These are phyloP conservation scores for Tolypocladium pustulatum DNA, from an alignment of 2,329 filamentous ascomycete species.

Conservation along the genomic window DNA sequence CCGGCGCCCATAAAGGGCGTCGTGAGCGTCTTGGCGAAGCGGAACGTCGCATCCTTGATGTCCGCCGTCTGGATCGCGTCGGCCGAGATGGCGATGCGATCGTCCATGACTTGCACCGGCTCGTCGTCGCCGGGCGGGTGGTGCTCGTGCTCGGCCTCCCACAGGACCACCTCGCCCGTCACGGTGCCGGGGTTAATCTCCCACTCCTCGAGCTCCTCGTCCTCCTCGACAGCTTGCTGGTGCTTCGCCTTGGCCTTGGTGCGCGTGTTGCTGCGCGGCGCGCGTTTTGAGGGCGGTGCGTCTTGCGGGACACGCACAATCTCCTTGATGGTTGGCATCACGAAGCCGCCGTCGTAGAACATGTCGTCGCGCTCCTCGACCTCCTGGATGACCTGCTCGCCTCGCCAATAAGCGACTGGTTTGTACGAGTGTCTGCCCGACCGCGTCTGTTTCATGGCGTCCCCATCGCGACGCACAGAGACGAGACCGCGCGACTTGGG, in stretches of 20 bases:
- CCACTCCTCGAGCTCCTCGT: conserved; percentile 56
- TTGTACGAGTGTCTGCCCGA: conserved; percentile 70
- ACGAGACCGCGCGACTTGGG: conserved; percentile 45
- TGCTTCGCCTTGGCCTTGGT: conserved; percentile 19
- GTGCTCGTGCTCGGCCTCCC: conserved; percentile 47
- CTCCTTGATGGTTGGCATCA: conserved; percentile 63
- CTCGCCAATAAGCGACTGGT: conserved; percentile 78
- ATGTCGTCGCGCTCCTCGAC: conserved; percentile 43
- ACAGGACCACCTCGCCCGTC: conserved; percentile 51
- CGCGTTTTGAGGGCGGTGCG: conserved; percentile 20
- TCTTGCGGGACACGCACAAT: conserved; percentile 62
- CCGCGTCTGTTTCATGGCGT: conserved; percentile 50
- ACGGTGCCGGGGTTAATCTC: conserved; percentile 57
- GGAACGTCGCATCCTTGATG: conserved; percentile 61
- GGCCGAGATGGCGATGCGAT: conserved; percentile 46
- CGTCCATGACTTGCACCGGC: conserved; percentile 39
- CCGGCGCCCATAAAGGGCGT: conserved; percentile 82
- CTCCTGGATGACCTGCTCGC: conserved; percentile 66
- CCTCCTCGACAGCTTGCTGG: conserved; percentile 30
- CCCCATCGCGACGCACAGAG: conserved; percentile 36
- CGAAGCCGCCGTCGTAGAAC: conserved; percentile 34
- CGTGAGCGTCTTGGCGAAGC: conserved; percentile 79
- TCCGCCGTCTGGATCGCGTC: conserved; percentile 46
- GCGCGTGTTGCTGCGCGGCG: conserved; percentile 16
- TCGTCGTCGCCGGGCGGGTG: conserved; percentile 45